Evolutionary conservation across 2,329 filamentous ascomycete species (phyloP).

Genomic region (Lachnellula subtilissima): DNA sequence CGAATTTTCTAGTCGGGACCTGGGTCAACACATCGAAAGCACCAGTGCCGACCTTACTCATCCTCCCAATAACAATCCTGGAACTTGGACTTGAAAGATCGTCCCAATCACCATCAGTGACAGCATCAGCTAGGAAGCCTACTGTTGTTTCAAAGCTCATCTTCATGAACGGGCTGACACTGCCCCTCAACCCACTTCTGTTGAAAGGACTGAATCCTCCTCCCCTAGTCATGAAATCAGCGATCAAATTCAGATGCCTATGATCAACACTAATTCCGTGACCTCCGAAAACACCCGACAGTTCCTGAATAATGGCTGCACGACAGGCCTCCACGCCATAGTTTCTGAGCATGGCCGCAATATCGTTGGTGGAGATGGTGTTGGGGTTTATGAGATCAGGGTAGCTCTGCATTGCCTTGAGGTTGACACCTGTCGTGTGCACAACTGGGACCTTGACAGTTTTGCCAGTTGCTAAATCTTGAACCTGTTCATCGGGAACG

Average conservation of each 20-base stretch:
- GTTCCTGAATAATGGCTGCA: constrained; percentile 78
- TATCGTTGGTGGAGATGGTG: constrained; percentile 86
- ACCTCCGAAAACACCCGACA: constrained; percentile 77
- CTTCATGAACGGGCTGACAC: constrained; percentile 90
- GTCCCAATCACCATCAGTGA: constrained; percentile 86
- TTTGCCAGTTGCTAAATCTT: constrained; percentile 44
- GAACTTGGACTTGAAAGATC: constrained; percentile 80
- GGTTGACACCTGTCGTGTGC: constrained; percentile 79
- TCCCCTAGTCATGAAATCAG: constrained; percentile 94
- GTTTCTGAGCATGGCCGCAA: constrained; percentile 73
- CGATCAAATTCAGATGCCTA: constrained; percentile 90
- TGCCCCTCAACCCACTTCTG: constrained; percentile 79
- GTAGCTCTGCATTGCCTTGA: constrained; percentile 86
- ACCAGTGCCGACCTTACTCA: constrained; percentile 82
- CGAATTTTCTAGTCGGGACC: constrained; percentile 33
- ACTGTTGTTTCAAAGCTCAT: constrained; percentile 99
- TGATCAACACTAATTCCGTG: constrained; percentile 92
- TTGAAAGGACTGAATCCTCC: constrained; percentile 90
- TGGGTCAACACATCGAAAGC: constrained; percentile 79
- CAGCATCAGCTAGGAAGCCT: constrained; percentile 86
- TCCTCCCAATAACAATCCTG: constrained; percentile 79
- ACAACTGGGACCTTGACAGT: constrained; percentile 53
- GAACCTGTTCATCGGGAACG: constrained; percentile 54
- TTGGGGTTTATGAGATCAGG: constrained; percentile 81
- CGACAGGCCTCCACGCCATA: constrained; percentile 95